Base-by-base conservation (phyloP, 2,329 filamentous ascomycete species). In the Neodidymelliopsis sp. region DNA sequence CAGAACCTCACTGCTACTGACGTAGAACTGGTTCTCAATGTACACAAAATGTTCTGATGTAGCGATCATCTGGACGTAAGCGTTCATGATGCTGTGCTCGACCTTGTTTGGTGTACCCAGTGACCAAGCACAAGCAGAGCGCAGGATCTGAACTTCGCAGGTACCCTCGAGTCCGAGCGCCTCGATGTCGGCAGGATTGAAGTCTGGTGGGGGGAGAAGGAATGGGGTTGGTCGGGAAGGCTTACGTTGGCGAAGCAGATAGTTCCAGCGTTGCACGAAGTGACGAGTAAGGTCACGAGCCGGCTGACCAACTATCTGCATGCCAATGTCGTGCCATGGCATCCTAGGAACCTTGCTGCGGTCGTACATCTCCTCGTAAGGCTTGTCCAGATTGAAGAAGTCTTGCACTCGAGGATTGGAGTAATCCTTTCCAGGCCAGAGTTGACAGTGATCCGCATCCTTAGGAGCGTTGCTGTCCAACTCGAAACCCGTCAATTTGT, bases 291-390 rank as follows among this genome's bases (percentile, higher is more conserved):
- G 78, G 75, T 99, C 94, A 59, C 94, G 84, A 10, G 94, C 93
- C 2, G 94, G 94, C 70, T 97, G 94, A 4, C 94, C 94, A 31
- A 97, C 91, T 30, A 99, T 87, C 73, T 97, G 94, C 94, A 99
- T 97, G 2, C 88, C 86, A 54, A 99, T 91, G 71, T 99, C 94
- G 66, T 99, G 94, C 94, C 94, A 99, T 1, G 94, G 93, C 94
- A 97, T 99, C 54, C 94, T 82, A 2, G 94, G 91, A 13, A 93
- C 84, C 69, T 89, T 89, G 52, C 85, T 88, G 45, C 94, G 87
- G 73, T 97, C 91, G 66, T 97, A 99, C 94, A 97, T 97, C 73
- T 99, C 94, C 67, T 96, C 94, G 65, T 97, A 97, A 2, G 94
- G 94, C 71, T 95, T 91, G 67, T 94, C 88, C 19, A 99, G 83